Conservation (phyloP, 2,329 filamentous ascomycete species). For the Fusarium humuli region DNA sequence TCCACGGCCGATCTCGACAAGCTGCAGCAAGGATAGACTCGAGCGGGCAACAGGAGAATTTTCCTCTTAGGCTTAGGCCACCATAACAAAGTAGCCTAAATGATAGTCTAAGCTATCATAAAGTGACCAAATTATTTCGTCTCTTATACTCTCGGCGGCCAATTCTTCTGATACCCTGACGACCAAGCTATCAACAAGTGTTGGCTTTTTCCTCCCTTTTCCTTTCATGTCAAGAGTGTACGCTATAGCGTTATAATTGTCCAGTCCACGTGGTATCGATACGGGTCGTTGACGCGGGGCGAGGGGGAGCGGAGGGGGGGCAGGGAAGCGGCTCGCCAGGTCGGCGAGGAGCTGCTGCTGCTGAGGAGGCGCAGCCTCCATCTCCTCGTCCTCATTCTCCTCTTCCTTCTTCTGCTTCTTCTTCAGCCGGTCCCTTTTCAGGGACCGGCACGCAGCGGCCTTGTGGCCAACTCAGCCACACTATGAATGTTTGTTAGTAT, state of each 20-base stretch:
- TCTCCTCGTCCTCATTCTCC: too few relatives aligned
- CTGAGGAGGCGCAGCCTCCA: too few relatives aligned
- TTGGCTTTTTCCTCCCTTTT: background rate
- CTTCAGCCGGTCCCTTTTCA: too few relatives aligned
- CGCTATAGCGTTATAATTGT: background rate
- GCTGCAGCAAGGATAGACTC: too few relatives aligned
- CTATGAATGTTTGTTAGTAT: too few relatives aligned
- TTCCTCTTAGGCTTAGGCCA: rapidly evolving
- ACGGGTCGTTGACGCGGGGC: background rate
- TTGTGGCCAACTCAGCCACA: too few relatives aligned
- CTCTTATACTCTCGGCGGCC: background rate
- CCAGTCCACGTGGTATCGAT: background rate
- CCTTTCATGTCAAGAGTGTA: background rate
- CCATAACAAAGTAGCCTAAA: background rate
- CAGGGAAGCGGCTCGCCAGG: too few relatives aligned
- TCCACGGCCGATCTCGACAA: too few relatives aligned
- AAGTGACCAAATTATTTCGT: background rate
- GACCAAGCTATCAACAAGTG: background rate
- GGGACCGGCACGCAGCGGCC: too few relatives aligned
- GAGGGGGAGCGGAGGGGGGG: too few relatives aligned
- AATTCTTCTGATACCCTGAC: background rate
- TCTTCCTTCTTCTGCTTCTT: too few relatives aligned
- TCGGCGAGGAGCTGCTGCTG: too few relatives aligned
- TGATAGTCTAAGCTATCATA: background rate
- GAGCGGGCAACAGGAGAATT: background rate